These are phyloP conservation scores for Russula brevipes DNA, from an alignment of 768 basidiomycete species.

Conservation along the genomic window DNA sequence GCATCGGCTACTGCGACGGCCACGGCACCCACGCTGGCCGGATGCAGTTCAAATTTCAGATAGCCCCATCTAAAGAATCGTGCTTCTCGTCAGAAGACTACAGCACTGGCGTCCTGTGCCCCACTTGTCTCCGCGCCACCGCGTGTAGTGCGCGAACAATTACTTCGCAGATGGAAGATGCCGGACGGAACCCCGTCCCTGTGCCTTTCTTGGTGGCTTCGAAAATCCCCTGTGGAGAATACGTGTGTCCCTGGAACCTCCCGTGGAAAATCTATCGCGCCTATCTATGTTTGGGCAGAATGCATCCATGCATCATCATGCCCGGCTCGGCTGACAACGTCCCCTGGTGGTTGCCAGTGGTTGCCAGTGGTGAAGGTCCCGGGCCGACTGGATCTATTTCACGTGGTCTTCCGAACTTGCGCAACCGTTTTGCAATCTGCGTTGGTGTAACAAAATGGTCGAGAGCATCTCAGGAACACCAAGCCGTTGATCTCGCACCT, in stretches of 20 bases:
- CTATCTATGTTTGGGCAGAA: not conserved
- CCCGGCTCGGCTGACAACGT: too few relatives aligned
- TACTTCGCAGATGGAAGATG: not conserved
- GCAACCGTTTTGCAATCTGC: too few relatives aligned
- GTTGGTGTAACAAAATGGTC: too few relatives aligned
- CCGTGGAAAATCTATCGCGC: not conserved
- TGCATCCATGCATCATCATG: too few relatives aligned
- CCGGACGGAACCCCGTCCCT: not conserved
- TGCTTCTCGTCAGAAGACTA: not conserved
- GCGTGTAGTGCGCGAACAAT: not conserved
- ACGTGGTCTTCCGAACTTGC: too few relatives aligned
- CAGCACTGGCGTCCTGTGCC: not conserved
- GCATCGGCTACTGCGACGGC: too few relatives aligned
- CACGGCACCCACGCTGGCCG: not conserved
- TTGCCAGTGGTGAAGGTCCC: too few relatives aligned
- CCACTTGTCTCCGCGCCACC: not conserved
- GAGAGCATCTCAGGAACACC: too few relatives aligned
- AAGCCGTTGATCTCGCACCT: too few relatives aligned
- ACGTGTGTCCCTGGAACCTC: not conserved
- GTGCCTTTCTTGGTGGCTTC: slow-evolving; percentile 6
- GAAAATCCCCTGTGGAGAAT: not conserved
- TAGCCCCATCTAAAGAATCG: too few relatives aligned
- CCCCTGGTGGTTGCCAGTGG: too few relatives aligned
- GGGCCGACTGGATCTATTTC: too few relatives aligned
- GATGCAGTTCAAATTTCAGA: not conserved